These are phyloP conservation scores for Porogramme epimiltina DNA, from an alignment of 1,284 basidiomycete species.

Conservation along the genomic window DNA sequence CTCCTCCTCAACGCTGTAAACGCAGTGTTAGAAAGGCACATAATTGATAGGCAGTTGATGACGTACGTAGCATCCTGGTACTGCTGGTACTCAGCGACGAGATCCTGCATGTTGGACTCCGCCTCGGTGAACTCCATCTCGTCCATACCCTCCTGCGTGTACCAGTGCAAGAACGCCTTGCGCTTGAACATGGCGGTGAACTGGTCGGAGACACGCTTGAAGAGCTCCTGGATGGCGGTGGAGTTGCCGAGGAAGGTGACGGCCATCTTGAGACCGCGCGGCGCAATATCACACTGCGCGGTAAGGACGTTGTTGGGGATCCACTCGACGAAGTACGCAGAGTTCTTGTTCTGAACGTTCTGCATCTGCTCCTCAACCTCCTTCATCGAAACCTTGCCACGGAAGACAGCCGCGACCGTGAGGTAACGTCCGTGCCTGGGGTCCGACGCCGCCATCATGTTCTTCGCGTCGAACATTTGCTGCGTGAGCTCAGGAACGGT, in stretches of 20 bases:
- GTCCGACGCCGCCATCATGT: constrained; percentile 98
- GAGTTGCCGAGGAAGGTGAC: constrained; percentile 98
- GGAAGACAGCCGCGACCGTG: constrained; percentile 96
- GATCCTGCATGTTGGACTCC: constrained; percentile 95
- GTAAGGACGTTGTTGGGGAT: constrained; percentile 98
- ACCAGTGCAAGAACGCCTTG: constrained; percentile 99
- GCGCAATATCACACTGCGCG: constrained; percentile 95
- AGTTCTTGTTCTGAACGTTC: constrained; percentile 96
- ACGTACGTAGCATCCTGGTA: constrained; percentile 94
- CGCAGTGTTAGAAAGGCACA: not conserved
- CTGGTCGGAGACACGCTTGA: constrained; percentile 97
- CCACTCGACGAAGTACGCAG: constrained; percentile 98
- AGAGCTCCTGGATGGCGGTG: constrained; percentile 95
- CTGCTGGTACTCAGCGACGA: constrained; percentile 94
- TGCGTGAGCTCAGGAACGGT: constrained; percentile 95
- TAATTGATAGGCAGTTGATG: not conserved
- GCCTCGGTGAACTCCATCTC: constrained; percentile 99
- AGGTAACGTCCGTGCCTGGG: constrained; percentile 94
- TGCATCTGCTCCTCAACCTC: constrained; percentile 99
- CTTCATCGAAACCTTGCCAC: constrained; percentile 98
- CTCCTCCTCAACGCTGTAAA: constrained; percentile 71
- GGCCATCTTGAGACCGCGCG: constrained; percentile 92
- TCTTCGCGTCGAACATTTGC: constrained; percentile 99
- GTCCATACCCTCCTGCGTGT: constrained; percentile 98
- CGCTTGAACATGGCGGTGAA: constrained; percentile 99